Evolutionary conservation across 208 protist genomes (phyloP).

Genomic region (Trypanosoma cruzi): DNA sequence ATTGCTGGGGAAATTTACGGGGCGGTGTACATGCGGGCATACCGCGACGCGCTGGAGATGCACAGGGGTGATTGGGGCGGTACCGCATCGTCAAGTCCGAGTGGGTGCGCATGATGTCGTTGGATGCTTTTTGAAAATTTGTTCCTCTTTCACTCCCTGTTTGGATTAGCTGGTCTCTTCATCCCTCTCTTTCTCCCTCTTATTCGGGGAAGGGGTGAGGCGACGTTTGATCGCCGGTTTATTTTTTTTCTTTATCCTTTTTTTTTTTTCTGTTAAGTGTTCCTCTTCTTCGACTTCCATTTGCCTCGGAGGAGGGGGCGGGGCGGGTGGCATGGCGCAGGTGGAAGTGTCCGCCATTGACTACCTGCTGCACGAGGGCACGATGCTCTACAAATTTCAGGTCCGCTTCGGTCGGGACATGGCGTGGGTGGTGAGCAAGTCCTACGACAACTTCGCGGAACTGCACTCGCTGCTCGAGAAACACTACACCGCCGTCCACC

Average conservation of each 20-base stretch:
- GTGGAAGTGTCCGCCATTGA: slow-evolving; percentile 20
- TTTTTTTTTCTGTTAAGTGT: background rate
- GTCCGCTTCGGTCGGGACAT: slow-evolving; percentile 11
- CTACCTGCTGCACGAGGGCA: slow-evolving; percentile 19
- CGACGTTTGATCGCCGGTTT: background rate
- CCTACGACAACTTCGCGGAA: slow-evolving; percentile 23
- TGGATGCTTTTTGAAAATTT: too few relatives aligned
- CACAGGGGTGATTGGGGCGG: slow-evolving; percentile 17
- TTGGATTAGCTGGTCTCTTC: background rate
- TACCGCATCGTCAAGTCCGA: background rate
- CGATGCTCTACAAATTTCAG: slow-evolving; percentile 22
- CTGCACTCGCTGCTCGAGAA: slow-evolving; percentile 19
- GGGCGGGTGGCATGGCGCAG: background rate
- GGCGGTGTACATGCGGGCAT: slow-evolving; percentile 46
- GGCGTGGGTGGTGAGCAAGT: slow-evolving; percentile 22
- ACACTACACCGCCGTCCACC: slow-evolving; percentile 13
- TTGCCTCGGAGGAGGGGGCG: background rate
- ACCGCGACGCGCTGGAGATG: slow-evolving; percentile 15
- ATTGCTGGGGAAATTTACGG: slow-evolving; percentile 75
- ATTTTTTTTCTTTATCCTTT: background rate
- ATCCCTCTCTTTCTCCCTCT: background rate
- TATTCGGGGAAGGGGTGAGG: background rate
- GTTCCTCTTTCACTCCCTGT: background rate
- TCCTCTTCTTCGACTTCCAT: background rate
- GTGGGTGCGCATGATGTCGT: background rate